Conservation (phyloP, 495 filamentous ascomycete genomes). For the Penicillium simplicissimum region DNA sequence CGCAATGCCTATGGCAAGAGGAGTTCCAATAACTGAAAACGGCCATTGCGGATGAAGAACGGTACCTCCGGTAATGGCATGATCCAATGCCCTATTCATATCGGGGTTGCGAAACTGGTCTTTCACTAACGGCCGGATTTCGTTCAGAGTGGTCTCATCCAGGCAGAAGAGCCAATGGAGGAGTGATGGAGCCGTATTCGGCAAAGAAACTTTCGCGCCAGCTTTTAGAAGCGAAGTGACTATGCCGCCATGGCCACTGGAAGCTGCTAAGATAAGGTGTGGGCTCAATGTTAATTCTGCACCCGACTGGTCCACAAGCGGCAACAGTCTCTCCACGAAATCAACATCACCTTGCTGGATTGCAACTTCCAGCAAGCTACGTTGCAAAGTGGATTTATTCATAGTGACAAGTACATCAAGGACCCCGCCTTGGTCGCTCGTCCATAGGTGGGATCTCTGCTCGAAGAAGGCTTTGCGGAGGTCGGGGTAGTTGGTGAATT, state of each 20-base stretch:
- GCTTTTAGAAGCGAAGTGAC: constrained; percentile 5
- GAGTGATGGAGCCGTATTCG: constrained; percentile 1
- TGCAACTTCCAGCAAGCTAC: background rate
- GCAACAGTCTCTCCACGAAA: background rate
- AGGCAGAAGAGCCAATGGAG: constrained; percentile 26
- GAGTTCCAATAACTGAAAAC: constrained; percentile 25
- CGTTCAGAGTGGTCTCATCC: constrained; percentile 6
- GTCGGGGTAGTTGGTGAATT: constrained; percentile 8
- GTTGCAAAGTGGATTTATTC: background rate
- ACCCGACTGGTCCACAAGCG: background rate
- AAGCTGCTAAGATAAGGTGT: constrained; percentile 3
- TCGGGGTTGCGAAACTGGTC: background rate
- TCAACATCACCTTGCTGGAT: constrained; percentile 1
- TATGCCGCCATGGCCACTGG: background rate
- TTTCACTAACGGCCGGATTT: background rate
- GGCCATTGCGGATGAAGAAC: constrained; percentile 29
- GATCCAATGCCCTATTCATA: constrained; percentile 10
- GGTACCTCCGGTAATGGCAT: constrained; percentile 9
- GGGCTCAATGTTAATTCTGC: background rate
- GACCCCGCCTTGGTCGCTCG: background rate
- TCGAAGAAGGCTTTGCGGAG: constrained; percentile 1
- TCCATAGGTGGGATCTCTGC: background rate
- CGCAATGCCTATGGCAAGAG: constrained; percentile 27
- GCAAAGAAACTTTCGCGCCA: background rate
- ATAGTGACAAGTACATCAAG: background rate